These are phyloP conservation scores for Drechmeria coniospora DNA, from an alignment of 2,329 filamentous ascomycete genomes.

Conservation along the genomic window DNA sequence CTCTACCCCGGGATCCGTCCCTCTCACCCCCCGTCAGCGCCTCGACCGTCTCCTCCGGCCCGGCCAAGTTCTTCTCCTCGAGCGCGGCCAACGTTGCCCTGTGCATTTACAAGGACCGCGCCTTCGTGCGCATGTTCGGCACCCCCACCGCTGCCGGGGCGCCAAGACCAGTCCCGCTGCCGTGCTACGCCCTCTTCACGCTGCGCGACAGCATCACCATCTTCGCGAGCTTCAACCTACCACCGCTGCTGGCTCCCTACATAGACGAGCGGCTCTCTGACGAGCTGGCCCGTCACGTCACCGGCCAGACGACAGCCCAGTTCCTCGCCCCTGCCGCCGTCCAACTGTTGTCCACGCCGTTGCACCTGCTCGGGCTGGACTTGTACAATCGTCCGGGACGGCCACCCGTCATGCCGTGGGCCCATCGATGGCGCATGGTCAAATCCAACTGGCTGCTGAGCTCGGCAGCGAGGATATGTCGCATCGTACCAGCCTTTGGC, in stretches of 20 bases:
- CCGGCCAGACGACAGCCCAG: slow-evolving; percentile 53
- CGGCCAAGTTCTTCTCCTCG: slow-evolving; percentile 67
- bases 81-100: slow-evolving; percentile 70
- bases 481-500: slow-evolving; percentile 81
- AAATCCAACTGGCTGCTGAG: slow-evolving; percentile 62
- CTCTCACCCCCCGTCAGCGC: too few relatives aligned
- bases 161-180: slow-evolving; percentile 44
- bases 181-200: slow-evolving; percentile 67
- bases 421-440: slow-evolving; percentile 52
- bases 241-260: slow-evolving; percentile 57
- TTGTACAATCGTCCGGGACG: slow-evolving; percentile 57
- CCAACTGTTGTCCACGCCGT: slow-evolving; percentile 65
- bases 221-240: slow-evolving; percentile 84
- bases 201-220: slow-evolving; percentile 76
- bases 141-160: slow-evolving; percentile 32
- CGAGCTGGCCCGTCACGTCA: slow-evolving; percentile 27
- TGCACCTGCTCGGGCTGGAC: slow-evolving; percentile 75
- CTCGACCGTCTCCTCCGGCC: slow-evolving; percentile 52
- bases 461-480: slow-evolving; percentile 58
- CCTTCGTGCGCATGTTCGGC: slow-evolving; percentile 72
- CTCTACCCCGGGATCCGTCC: too few relatives aligned
- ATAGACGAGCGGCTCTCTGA: slow-evolving; percentile 40
- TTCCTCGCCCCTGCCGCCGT: slow-evolving; percentile 66
- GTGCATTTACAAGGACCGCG: slow-evolving; percentile 79
- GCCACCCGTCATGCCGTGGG: slow-evolving; percentile 20